phyloP scores from a whole-genome alignment of 1,139 yeast genomes.

The Kurtzmaniella quercitrusa region DNA sequence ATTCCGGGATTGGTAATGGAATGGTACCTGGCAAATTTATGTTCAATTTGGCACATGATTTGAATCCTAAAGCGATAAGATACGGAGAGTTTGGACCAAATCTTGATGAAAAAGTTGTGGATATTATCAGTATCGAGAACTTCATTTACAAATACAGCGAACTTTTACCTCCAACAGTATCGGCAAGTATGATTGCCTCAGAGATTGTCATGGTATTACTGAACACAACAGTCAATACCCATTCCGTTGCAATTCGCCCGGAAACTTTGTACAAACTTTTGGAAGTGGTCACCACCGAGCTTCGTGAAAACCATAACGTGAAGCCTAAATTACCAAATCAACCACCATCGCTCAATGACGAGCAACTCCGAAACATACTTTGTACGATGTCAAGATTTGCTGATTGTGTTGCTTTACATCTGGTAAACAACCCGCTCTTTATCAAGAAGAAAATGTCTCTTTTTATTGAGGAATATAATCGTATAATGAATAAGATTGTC shows the following conservation, averaged over 20 bases:
- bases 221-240: slow-evolving; percentile 16
- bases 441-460: not conserved
- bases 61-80: not conserved
- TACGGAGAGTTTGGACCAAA: not conserved
- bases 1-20: slow-evolving; percentile 5
- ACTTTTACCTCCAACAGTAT: slow-evolving; percentile 10
- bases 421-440: not conserved
- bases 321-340: not conserved
- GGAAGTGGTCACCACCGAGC: not conserved
- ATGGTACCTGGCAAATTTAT: not conserved
- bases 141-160: slow-evolving; percentile 32
- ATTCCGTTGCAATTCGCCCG: slow-evolving; percentile 18
- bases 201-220: slow-evolving; percentile 24
- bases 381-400: not conserved
- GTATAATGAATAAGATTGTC: not conserved
- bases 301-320: not conserved
- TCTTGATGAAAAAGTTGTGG: slow-evolving; percentile 14
- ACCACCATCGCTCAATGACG: not conserved
- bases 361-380: not conserved
- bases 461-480: not conserved
- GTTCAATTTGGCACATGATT: slow-evolving; percentile 5
- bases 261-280: slow-evolving; percentile 23
- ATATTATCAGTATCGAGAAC: slow-evolving; percentile 26
- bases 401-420: not conserved
- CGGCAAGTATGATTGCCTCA: slow-evolving; percentile 18